Evolutionary conservation across 1,139 yeast genomes (phyloP).

Genomic region (Taiozyma sp.): DNA sequence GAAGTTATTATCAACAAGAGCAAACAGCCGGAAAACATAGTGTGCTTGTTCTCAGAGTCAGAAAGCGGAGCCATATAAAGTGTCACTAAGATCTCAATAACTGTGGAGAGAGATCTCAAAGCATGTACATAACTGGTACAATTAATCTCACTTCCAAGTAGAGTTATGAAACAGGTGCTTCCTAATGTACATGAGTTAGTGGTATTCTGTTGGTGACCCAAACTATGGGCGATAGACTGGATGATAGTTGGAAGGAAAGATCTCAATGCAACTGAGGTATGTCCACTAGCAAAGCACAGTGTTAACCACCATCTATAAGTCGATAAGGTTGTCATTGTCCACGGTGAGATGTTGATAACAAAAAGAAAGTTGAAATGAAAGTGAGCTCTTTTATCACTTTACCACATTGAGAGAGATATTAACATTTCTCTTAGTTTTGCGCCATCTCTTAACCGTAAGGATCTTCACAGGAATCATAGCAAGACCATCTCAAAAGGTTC

Average conservation of each 20-base stretch:
- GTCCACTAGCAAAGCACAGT: neutral
- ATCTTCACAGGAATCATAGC: neutral
- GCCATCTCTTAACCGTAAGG: neutral
- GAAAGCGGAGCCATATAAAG: neutral
- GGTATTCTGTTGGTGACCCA: neutral
- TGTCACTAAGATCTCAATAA: neutral
- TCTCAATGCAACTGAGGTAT: neutral
- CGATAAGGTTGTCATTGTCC: neutral
- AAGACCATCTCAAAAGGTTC: neutral
- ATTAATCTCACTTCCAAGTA: neutral
- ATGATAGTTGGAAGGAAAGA: conserved; percentile 1
- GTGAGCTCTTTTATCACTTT: neutral
- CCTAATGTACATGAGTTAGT: neutral
- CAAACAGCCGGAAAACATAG: neutral
- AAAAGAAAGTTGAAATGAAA: too few relatives aligned
- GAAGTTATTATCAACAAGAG: neutral
- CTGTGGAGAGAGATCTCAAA: conserved; percentile 1
- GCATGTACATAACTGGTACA: conserved; percentile 1
- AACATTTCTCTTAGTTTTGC: neutral
- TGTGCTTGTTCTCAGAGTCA: neutral
- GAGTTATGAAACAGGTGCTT: neutral
- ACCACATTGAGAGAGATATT: neutral
- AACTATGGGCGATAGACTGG: neutral
- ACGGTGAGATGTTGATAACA: too few relatives aligned
- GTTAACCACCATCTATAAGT: neutral